These are phyloP conservation scores for Calonectria hongkongensis DNA, from an alignment of 2,329 filamentous ascomycete species.

Conservation along the genomic window DNA sequence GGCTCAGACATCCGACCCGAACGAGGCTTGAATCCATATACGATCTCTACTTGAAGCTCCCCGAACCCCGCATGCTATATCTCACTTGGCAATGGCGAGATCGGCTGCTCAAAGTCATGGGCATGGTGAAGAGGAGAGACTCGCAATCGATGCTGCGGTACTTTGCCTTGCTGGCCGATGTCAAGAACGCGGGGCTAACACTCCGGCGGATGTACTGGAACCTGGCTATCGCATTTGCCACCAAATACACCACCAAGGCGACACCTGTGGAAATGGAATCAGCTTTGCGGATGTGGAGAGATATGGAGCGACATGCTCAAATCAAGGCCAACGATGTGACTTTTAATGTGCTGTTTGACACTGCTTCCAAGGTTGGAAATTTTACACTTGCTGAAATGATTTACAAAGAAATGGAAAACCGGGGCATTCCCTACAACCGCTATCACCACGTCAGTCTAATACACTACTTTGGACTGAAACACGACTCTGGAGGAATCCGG, in stretches of 20 bases:
- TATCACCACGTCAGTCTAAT: conserved; percentile 90
- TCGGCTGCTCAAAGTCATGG: conserved; percentile 80
- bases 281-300: conserved; percentile 86
- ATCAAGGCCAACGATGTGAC: conserved; percentile 84
- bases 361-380: conserved; percentile 89
- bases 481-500: conserved; percentile 84
- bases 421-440: conserved; percentile 82
- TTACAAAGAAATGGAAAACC: conserved; percentile 84
- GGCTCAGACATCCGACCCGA: conserved; percentile 64
- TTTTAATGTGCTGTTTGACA: conserved; percentile 94
- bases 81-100: conserved; percentile 74
- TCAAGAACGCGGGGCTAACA: conserved; percentile 82
- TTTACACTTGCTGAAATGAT: conserved; percentile 90
- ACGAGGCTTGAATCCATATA: conserved; percentile 68
- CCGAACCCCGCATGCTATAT: conserved; percentile 71
- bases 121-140: conserved; percentile 75
- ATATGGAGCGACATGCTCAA: conserved; percentile 87
- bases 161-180: conserved; percentile 88
- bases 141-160: conserved; percentile 84
- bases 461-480: conserved; percentile 85
- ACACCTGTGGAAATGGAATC: conserved; percentile 75
- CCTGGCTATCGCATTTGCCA: conserved; percentile 86
- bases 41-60: conserved; percentile 69
- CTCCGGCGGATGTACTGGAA: conserved; percentile 86
- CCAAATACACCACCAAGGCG: conserved; percentile 78